Conservation (phyloP, 352 stramenopile species). For the Phytophthora nicotianae region DNA sequence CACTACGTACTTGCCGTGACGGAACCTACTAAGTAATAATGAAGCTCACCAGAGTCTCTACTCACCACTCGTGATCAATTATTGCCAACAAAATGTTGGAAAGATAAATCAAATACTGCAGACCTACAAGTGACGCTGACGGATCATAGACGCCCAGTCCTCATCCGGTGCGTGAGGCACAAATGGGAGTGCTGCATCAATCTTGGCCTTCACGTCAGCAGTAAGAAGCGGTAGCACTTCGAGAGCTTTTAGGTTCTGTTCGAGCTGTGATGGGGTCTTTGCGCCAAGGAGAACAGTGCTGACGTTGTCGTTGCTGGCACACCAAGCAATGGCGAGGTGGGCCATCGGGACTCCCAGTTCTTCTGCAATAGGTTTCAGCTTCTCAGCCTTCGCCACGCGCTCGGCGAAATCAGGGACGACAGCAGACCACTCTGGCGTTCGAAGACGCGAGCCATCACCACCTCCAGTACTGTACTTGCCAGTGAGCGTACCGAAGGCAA, state of each 20-base stretch:
- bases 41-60: too few relatives aligned
- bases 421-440: constrained; percentile 13
- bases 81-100: too few relatives aligned
- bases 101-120: too few relatives aligned
- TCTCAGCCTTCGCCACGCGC: constrained; percentile 16
- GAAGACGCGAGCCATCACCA: constrained; percentile 37
- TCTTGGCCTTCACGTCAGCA: constrained; percentile 40
- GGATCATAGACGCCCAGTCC: neutral
- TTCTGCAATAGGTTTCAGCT: constrained; percentile 42
- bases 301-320: constrained; percentile 56
- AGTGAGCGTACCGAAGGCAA: constrained; percentile 54
- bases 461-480: constrained; percentile 74
- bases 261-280: constrained; percentile 43
- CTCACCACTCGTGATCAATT: too few relatives aligned
- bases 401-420: constrained; percentile 25
- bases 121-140: constrained; percentile 6
- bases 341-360: constrained; percentile 47
- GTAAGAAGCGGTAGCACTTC: constrained; percentile 48
- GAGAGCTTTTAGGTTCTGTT: constrained; percentile 60
- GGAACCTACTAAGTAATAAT: too few relatives aligned
- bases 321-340: constrained; percentile 68
- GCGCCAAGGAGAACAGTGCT: constrained; percentile 61
- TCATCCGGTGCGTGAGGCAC: constrained; percentile 3
- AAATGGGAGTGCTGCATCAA: constrained; percentile 5
- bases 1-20: too few relatives aligned